Evolutionary conservation across 371 early-diverging fungal species (phyloP).

Genomic region (Dipsacomyces acuminosporus): DNA sequence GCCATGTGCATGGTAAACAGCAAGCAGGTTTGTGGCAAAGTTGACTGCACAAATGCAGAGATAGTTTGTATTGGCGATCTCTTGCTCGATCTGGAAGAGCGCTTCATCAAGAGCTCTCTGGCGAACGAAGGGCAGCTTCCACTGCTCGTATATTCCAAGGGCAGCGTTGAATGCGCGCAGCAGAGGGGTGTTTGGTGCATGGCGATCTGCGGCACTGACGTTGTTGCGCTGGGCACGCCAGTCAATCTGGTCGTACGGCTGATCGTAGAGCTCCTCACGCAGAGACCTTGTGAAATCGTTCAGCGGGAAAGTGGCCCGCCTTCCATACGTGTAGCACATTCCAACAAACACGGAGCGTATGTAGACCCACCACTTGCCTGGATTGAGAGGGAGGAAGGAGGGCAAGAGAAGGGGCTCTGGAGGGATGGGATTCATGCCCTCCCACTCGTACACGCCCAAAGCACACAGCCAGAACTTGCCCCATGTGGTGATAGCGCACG

Average conservation of each 20-base stretch:
- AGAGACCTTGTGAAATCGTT: constrained; percentile 67
- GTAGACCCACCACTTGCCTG: constrained; percentile 93
- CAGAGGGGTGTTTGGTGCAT: constrained; percentile 75
- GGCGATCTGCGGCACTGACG: constrained; percentile 76
- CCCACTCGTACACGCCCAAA: constrained; percentile 90
- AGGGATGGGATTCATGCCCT: constrained; percentile 92
- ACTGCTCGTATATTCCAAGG: constrained; percentile 62
- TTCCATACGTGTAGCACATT: constrained; percentile 91
- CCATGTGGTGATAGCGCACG: constrained; percentile 86
- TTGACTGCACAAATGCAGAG: constrained; percentile 92
- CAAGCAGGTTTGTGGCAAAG: constrained; percentile 88
- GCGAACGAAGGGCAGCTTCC: constrained; percentile 57
- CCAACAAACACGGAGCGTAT: constrained; percentile 85
- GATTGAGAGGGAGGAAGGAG: constrained; percentile 73
- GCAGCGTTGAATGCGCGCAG: constrained; percentile 69
- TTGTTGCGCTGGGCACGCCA: constrained; percentile 82
- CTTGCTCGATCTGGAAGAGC: constrained; percentile 75
- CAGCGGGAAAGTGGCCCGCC: constrained; percentile 53
- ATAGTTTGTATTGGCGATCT: constrained; percentile 85
- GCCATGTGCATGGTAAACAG: constrained; percentile 79
- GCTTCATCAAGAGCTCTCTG: constrained; percentile 67
- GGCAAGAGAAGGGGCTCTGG: constrained; percentile 93
- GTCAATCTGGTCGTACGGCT: constrained; percentile 74
- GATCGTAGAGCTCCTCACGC: constrained; percentile 78
- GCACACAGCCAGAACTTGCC: constrained; percentile 95